Conservation (phyloP, 352 stramenopile genomes). For the Phytophthora crassamura region DNA sequence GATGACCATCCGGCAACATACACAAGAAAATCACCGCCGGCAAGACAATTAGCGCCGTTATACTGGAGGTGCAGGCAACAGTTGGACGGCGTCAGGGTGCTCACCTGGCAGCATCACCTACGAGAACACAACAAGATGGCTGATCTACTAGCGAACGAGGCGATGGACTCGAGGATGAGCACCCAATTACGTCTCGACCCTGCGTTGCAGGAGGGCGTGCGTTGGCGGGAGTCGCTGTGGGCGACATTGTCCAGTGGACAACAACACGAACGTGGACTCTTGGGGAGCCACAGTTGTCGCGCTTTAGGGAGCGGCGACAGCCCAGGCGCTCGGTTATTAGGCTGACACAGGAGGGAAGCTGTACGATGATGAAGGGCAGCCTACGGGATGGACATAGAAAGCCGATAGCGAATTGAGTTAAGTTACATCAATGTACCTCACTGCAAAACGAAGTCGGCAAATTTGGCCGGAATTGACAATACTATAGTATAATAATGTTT, state of each 20-base stretch:
- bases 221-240: background rate
- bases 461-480: no score
- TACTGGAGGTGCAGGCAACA: background rate
- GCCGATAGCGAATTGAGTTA: no score
- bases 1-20: background rate
- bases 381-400: background rate
- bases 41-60: background rate
- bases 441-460: constrained; percentile 2
- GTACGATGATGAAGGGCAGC: background rate
- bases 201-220: no score
- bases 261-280: background rate
- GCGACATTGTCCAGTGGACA: background rate
- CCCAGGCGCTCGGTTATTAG: no score
- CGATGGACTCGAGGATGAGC: background rate
- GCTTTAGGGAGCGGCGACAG: no score
- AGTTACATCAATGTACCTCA: constrained; percentile 5
- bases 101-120: background rate
- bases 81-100: background rate
- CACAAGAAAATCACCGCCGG: background rate
- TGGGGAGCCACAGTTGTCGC: background rate
- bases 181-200: background rate
- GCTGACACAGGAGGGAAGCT: background rate
- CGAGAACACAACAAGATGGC: constrained; percentile 2
- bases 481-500: no score
- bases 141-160: background rate